Evolutionary conservation across 1,139 yeast species (phyloP), one percentile per base, ranked within the genome.

Genomic region (Kodamaea alishanica): DNA sequence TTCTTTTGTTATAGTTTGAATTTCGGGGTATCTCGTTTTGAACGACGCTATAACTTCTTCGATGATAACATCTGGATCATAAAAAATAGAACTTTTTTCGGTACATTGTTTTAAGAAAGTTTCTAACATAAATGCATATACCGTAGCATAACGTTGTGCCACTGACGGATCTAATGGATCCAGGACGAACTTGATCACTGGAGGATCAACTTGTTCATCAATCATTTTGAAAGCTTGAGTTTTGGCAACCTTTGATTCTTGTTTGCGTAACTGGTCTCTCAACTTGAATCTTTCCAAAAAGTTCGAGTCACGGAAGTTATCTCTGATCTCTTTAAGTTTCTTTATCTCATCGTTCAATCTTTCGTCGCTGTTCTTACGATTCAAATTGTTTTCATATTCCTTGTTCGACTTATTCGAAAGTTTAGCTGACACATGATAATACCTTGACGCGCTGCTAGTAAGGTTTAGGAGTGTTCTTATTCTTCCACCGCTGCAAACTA

Each of bases 81-180:
- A 39, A 30, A 44, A 40, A 24, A 35, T 38, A 2, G 47, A 29
- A 10, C 35, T 34, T 9, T 45, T 45, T 24, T 42, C 41, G 28
- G 34, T 35, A 44, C 65, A 58, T 43, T 64, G 64, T 35, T 51
- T 51, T 34, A 61, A 41, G 38, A 60, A 64, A 5, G 57, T 51
- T 29, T 49, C 52, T 45, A 61, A 52, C 55, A 55, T 55, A 40
- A 53, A 64, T 33, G 47, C 43, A 39, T 54, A 60, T 6, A 55
- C 49, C 5, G 44, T 45, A 27, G 47, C 45, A 37, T 58, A 56
- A 8, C 58, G 43, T 15, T 48, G 41, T 12, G 56, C 46, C 26
- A 46, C 41, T 6, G 40, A 46, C 5, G 47, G 26, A 20, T 55
- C 51, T 38, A 57, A 49, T 2, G 65, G 62, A 39, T 60, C 55